Evolutionary conservation across 176 grass and related monocot genomes (phyloP).

Genomic region (Carex scoparia): DNA sequence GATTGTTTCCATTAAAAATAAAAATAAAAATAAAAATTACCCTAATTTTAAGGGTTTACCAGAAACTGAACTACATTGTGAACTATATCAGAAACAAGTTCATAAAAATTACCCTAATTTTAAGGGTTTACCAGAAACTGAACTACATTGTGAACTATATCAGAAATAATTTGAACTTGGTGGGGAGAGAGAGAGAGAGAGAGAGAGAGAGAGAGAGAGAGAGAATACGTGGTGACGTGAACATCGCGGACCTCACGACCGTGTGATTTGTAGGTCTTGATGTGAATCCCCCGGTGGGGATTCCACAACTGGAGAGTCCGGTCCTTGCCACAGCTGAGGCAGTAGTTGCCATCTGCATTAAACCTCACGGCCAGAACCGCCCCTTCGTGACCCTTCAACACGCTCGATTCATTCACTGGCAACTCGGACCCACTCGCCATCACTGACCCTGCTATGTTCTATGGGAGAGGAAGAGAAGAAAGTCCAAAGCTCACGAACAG

Average conservation of each 20-base stretch:
- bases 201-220: neutral
- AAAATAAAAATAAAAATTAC: neutral
- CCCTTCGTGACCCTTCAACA: slow-evolving; percentile 74
- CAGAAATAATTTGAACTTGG: neutral
- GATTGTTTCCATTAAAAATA: neutral
- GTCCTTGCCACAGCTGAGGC: slow-evolving; percentile 96
- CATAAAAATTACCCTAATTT: neutral
- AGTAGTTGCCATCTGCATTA: slow-evolving; percentile 90
- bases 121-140: neutral
- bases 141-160: neutral
- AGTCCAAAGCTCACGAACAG: neutral
- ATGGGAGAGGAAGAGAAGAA: neutral
- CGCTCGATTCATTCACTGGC: slow-evolving; percentile 36
- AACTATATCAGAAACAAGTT: neutral
- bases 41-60: neutral
- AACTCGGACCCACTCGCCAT: slow-evolving; percentile 31
- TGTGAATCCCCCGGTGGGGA: slow-evolving; percentile 68
- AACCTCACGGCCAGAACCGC: slow-evolving; percentile 86
- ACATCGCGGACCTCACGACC: slow-evolving; percentile 92
- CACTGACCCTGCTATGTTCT: slow-evolving; percentile 14
- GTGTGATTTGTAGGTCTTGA: slow-evolving; percentile 96
- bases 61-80: neutral
- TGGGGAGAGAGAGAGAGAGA: neutral
- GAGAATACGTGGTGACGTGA: slow-evolving; percentile 59
- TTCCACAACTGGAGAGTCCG: slow-evolving; percentile 92